Evolutionary conservation across 495 filamentous ascomycete genomes (phyloP), one percentile per base, ranked within the genome.

Genomic region (Penicillium lagena): DNA sequence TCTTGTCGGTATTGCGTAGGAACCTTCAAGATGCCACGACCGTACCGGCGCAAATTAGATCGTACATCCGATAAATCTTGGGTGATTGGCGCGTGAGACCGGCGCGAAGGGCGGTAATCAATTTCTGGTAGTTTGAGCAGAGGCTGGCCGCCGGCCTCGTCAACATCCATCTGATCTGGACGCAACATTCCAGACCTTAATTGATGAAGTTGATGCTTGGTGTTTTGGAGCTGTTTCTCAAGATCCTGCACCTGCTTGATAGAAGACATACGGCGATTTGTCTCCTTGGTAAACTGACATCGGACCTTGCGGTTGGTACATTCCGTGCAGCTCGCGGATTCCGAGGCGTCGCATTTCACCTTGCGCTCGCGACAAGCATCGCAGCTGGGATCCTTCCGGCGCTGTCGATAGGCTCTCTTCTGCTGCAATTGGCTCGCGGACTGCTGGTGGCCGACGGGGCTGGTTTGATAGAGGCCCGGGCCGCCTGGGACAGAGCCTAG

Each of bases 241-340:
- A 98, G 72, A 64, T 98, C 93, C 66, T 98, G 93, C 3, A 96
- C 89, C 72, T 96, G 93, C 81, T 97, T 98, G 63, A 97, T 96
- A 11, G 90, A 96, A 37, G 93, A 96, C 93, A 98, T 98, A 50
- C 93, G 81, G 38, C 94, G 81, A 65, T 98, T 98, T 14, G 93
- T 97, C 64, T 98, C 93, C 70, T 98, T 98, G 37, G 93, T 98
- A 60, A 98, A 98, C 63, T 96, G 91, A 58, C 93, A 98, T 60
- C 93, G 94, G 39, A 96, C 90, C 59, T 87, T 90, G 50, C 93
- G 81, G 56, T 88, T 95, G 11, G 86, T 87, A 68, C 93, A 98
- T 69, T 98, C 93, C 2, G 91, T 95, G 66, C 93, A 98, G 64
- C 89, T 93, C 17, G 85, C 79, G 33, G 87, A 95, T 52, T 98